These are phyloP conservation scores for Blastomyces gilchristii DNA, from an alignment of 2,329 filamentous ascomycete genomes.

Conservation along the genomic window DNA sequence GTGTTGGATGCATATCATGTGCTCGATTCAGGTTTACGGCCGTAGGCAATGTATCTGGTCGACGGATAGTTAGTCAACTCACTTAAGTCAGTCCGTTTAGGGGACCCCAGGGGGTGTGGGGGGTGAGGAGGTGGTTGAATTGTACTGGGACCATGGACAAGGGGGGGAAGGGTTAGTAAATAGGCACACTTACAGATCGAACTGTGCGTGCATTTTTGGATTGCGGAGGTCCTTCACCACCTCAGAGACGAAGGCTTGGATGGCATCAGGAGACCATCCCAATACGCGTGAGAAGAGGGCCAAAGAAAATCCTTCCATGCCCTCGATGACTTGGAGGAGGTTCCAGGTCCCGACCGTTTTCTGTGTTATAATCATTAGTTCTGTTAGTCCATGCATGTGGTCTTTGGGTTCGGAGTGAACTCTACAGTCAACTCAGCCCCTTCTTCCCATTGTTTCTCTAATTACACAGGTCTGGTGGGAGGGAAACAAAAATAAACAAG, in stretches of 20 bases:
- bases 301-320: conserved; percentile 17
- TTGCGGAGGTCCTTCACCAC: conserved; percentile 5
- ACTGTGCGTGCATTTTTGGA: conserved; percentile 6
- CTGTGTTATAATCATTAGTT: not conserved
- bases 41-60: conserved; percentile 4
- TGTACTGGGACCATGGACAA: not conserved
- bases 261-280: conserved; percentile 14
- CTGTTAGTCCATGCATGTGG: not conserved
- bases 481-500: too few species aligned
- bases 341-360: conserved; percentile 18
- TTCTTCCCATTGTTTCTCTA: not conserved
- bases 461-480: not conserved
- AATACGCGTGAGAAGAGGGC: conserved; percentile 13
- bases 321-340: conserved; percentile 12
- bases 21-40: not conserved
- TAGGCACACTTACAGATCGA: conserved; percentile 1
- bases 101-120: not conserved
- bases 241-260: conserved; percentile 4
- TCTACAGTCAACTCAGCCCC: not conserved
- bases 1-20: not conserved
- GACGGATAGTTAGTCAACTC: not conserved
- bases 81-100: not conserved
- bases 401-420: not conserved
- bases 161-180: not conserved
- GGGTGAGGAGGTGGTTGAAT: not conserved